A percentile compares a stretch with the other conserved stretches of the same genome.
Evolutionary conservation across 2,329 filamentous ascomycete species (phyloP).

Genomic region (Pseudogymnoascus sp.): DNA sequence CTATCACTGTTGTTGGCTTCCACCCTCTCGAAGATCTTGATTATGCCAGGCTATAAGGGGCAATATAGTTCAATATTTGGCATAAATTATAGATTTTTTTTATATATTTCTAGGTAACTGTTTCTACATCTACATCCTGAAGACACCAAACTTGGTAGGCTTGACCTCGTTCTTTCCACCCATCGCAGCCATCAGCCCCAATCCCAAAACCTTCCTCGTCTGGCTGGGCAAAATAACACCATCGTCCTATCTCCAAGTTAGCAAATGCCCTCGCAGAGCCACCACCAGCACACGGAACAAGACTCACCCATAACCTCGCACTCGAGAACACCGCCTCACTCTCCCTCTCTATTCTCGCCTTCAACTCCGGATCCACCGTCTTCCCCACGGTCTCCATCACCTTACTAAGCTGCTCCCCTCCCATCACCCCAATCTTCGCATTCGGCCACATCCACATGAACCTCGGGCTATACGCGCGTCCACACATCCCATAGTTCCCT

Average conservation of each 20-base stretch:
- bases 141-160: conserved; percentile 68
- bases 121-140: conserved; percentile 61
- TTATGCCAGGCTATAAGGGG: neutral
- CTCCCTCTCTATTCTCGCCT: conserved; percentile 78
- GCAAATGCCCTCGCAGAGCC: conserved; percentile 25
- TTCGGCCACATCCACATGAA: conserved; percentile 98
- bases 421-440: conserved; percentile 90
- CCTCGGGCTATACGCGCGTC: conserved; percentile 81
- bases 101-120: neutral
- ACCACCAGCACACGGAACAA: conserved; percentile 38
- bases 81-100: neutral
- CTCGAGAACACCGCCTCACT: conserved; percentile 84
- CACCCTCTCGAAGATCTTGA: neutral
- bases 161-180: conserved; percentile 56
- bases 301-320: conserved; percentile 69
- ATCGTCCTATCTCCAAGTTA: conserved; percentile 49
- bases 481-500: conserved; percentile 98
- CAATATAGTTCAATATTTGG: neutral
- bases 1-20: neutral
- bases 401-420: conserved; percentile 77
- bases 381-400: conserved; percentile 95
- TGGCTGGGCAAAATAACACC: conserved; percentile 73
- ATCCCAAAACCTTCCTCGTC: conserved; percentile 62
- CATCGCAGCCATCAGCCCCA: conserved; percentile 65
- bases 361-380: conserved; percentile 70